Percentiles rank a stretch among this genome's conserved stretches.
phyloP scores from a whole-genome alignment of 257 asterid genomes.

The Capsicum rhomboideum region DNA sequence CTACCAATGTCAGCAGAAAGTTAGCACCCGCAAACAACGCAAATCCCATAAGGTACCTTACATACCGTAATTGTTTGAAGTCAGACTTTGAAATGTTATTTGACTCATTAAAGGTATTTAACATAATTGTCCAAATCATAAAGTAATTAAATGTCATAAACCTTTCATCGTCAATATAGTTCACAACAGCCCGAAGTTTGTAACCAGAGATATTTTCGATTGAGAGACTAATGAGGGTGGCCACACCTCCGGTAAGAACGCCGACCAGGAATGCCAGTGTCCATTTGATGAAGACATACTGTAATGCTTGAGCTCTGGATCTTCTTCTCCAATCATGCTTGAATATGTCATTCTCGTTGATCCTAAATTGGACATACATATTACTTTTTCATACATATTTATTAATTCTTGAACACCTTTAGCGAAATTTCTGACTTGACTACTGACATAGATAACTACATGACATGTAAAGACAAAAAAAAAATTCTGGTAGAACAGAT shows the following conservation, averaged over 20 bases:
- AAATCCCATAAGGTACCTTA: conserved; percentile 67
- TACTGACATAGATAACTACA: too few species aligned
- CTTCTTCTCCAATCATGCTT: conserved; percentile 97
- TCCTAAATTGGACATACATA: conserved; percentile 27
- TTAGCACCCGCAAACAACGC: conserved; percentile 42
- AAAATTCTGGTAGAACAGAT: background rate
- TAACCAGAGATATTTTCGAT: conserved; percentile 84
- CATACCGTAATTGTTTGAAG: conserved; percentile 9
- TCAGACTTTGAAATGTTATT: background rate
- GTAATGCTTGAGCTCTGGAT: conserved; percentile 61
- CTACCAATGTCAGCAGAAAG: conserved; percentile 50
- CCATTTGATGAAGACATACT: conserved; percentile 73
- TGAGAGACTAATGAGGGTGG: conserved; percentile 79
- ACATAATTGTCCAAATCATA: background rate
- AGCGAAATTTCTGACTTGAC: too few species aligned
- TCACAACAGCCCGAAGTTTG: conserved; percentile 48
- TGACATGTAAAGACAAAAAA: background rate
- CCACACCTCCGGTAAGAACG: conserved; percentile 71
- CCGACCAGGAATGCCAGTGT: conserved; percentile 74
- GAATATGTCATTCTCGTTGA: conserved; percentile 83
- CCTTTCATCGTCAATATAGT: conserved; percentile 62
- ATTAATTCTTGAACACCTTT: too few species aligned
- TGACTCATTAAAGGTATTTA: conserved; percentile 9
- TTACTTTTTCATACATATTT: too few species aligned
- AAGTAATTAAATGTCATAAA: background rate